Conservation (phyloP, 1,139 yeast species). For the Lodderomyces elongisporus region DNA sequence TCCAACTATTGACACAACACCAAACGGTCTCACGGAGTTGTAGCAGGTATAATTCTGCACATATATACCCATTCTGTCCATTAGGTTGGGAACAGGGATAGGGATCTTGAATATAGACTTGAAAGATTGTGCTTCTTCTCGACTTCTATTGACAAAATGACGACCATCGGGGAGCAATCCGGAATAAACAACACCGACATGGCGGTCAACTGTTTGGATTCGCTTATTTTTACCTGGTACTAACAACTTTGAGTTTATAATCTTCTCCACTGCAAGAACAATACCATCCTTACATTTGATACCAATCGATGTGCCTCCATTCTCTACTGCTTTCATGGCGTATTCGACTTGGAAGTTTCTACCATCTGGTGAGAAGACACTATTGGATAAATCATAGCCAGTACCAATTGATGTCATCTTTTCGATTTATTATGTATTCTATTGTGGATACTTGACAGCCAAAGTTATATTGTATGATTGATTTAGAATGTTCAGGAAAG, state of each 20-base stretch:
- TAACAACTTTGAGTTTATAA: slow-evolving; percentile 77
- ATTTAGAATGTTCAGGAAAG: too few species aligned
- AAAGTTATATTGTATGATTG: too few species aligned
- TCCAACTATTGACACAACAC: slow-evolving; percentile 86
- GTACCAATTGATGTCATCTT: slow-evolving; percentile 96
- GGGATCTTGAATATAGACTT: slow-evolving; percentile 72
- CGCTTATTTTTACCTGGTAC: slow-evolving; percentile 87
- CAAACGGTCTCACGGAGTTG: slow-evolving; percentile 96
- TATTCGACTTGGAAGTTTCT: slow-evolving; percentile 98
- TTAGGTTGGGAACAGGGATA: slow-evolving; percentile 74
- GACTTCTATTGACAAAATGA: slow-evolving; percentile 84
- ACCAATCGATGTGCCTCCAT: slow-evolving; percentile 93
- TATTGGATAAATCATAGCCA: slow-evolving; percentile 92
- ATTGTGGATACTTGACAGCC: too few species aligned
- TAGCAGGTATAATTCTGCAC: slow-evolving; percentile 95
- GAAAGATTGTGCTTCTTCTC: slow-evolving; percentile 86
- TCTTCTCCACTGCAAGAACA: slow-evolving; percentile 93
- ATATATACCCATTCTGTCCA: slow-evolving; percentile 84
- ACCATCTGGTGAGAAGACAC: slow-evolving; percentile 85
- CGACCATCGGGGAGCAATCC: slow-evolving; percentile 97
- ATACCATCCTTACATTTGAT: slow-evolving; percentile 89
- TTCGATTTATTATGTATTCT: too few species aligned
- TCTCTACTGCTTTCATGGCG: slow-evolving; percentile 96
- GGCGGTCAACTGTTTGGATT: slow-evolving; percentile 89
- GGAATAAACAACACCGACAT: slow-evolving; percentile 90